phyloP scores from a whole-genome alignment of 164 flowering plant genomes.

The Chloranthus sessilifolius region DNA sequence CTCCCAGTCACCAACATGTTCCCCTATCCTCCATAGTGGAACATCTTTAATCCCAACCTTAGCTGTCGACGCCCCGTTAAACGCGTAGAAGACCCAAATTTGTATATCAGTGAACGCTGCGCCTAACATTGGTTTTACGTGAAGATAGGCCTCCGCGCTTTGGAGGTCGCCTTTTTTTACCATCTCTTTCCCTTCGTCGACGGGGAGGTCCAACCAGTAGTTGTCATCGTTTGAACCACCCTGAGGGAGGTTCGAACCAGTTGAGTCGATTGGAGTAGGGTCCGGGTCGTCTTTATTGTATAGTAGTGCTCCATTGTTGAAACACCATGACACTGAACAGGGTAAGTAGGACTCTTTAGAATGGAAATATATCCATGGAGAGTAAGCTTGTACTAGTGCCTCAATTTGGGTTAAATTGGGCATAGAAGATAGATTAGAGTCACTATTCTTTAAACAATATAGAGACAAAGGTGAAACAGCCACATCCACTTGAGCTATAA shows the following conservation, averaged over 20 bases:
- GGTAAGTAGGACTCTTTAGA: constrained; percentile 70
- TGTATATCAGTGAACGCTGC: constrained; percentile 67
- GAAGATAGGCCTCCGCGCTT: constrained; percentile 49
- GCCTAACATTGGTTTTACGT: constrained; percentile 70
- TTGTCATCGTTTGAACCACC: constrained; percentile 65
- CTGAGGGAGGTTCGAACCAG: constrained; percentile 76
- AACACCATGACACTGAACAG: constrained; percentile 74
- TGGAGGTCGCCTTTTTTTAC: constrained; percentile 62
- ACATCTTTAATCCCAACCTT: constrained; percentile 29
- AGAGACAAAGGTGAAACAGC: constrained; percentile 16
- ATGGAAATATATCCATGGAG: constrained; percentile 70
- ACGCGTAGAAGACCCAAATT: constrained; percentile 76
- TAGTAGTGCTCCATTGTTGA: constrained; percentile 59
- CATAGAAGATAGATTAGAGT: constrained; percentile 29
- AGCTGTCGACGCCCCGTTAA: constrained; percentile 53
- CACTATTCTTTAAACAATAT: constrained; percentile 50
- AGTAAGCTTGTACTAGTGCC: constrained; percentile 42
- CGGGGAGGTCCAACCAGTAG: constrained; percentile 85
- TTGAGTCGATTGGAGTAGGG: constrained; percentile 41
- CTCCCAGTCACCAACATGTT: constrained; percentile 68
- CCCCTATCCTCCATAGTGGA: constrained; percentile 40
- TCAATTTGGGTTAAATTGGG: constrained; percentile 53
- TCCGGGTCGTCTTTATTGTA: constrained; percentile 41
- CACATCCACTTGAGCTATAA: constrained; percentile 27
- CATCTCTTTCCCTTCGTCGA: constrained; percentile 31